Evolutionary conservation across 306 rosid genomes (phyloP).

Genomic region (Begonia masoniana): DNA sequence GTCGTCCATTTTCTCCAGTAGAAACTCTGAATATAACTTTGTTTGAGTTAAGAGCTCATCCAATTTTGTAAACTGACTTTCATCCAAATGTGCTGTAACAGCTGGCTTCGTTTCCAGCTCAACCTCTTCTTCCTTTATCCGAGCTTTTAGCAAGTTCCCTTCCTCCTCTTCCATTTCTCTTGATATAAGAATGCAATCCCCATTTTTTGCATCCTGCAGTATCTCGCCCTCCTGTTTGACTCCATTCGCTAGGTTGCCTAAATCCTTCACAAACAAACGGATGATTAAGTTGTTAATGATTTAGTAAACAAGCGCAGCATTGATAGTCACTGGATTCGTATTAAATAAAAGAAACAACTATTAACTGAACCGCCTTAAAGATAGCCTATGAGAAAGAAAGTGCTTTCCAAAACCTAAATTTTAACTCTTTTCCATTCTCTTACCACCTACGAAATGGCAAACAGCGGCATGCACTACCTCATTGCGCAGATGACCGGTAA

Average conservation of each 20-base stretch:
- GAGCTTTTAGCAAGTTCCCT: constrained; percentile 39
- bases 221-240: constrained; percentile 29
- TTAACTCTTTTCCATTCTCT: not conserved
- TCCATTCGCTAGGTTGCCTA: constrained; percentile 21
- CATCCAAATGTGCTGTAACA: constrained; percentile 29
- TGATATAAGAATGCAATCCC: constrained; percentile 30
- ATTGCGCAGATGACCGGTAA: too few species aligned
- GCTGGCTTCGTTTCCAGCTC: constrained; percentile 12
- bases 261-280: constrained; percentile 24
- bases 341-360: too few species aligned
- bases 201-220: constrained; percentile 20
- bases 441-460: not conserved
- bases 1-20: constrained; percentile 93
- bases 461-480: not conserved
- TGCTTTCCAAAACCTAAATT: not conserved
- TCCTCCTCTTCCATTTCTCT: constrained; percentile 45
- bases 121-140: constrained; percentile 46
- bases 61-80: constrained; percentile 60
- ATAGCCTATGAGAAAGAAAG: too few species aligned
- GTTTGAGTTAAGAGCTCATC: constrained; percentile 89
- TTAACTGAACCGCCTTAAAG: too few species aligned
- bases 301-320: not conserved
- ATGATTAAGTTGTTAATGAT: not conserved
- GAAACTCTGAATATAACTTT: constrained; percentile 66
- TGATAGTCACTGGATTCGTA: too few species aligned